Evolutionary conservation across 805 yeast genomes (phyloP).

Genomic region (Starmerella davenportii): DNA sequence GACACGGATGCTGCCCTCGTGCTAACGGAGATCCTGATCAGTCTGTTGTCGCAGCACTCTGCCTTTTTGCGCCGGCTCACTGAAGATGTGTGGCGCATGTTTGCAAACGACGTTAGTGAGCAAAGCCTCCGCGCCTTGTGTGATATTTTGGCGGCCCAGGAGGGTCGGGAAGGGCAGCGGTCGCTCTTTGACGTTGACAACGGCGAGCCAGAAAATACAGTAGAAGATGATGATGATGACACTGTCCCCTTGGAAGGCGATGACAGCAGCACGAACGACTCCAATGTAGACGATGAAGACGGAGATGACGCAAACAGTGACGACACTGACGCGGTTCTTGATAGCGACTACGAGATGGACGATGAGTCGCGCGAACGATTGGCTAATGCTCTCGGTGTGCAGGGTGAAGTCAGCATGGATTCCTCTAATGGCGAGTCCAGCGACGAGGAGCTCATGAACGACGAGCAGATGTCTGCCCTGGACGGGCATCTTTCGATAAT

Average conservation of each 20-base stretch:
- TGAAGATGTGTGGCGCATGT: conserved; percentile 38
- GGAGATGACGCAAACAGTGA: neutral
- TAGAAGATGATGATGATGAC: conserved; percentile 13
- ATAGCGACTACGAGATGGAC: conserved; percentile 9
- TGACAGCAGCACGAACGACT: conserved; percentile 1
- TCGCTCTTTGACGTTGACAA: conserved; percentile 44
- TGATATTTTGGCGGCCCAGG: conserved; percentile 46
- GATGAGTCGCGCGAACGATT: conserved; percentile 14
- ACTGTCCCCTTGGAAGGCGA: conserved; percentile 9
- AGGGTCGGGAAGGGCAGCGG: conserved; percentile 65
- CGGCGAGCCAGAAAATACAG: conserved; percentile 26
- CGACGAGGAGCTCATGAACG: conserved; percentile 70
- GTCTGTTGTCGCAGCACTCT: conserved; percentile 40
- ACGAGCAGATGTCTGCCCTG: conserved; percentile 88
- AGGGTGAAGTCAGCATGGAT: neutral
- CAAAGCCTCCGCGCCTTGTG: conserved; percentile 33
- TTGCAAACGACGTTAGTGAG: conserved; percentile 30
- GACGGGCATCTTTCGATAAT: conserved; percentile 70
- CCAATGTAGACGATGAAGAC: conserved; percentile 3
- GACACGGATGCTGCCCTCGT: conserved; percentile 30
- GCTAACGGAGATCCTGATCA: conserved; percentile 40
- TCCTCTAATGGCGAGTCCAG: conserved; percentile 27
- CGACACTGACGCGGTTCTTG: neutral
- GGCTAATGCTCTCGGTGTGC: conserved; percentile 13
- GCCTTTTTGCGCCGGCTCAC: conserved; percentile 40